Evolutionary conservation across 2,329 filamentous ascomycete species (phyloP).

Genomic region (Alternaria panax): DNA sequence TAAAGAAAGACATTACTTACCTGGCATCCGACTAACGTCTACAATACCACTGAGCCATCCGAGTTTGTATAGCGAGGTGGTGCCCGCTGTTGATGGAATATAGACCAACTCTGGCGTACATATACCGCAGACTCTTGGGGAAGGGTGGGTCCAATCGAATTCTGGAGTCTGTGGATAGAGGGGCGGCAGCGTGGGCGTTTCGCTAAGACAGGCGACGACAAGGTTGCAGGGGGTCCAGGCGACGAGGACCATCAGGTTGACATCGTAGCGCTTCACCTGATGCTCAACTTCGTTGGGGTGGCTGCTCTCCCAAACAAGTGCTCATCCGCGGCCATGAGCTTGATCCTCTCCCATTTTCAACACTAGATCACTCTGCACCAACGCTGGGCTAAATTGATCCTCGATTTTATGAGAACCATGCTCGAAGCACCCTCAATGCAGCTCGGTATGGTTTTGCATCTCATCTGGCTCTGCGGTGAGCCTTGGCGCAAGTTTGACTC

Average conservation of each 20-base stretch:
- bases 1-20: not conserved
- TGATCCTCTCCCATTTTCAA: not conserved
- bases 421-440: not conserved
- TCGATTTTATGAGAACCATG: not conserved
- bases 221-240: not conserved
- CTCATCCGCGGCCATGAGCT: not conserved
- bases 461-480: constrained; percentile 1
- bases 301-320: not conserved
- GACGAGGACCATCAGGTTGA: not conserved
- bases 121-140: not conserved
- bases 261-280: not conserved
- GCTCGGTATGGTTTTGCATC: constrained; percentile 5
- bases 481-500: constrained; percentile 5
- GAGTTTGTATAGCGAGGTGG: not conserved
- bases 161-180: not conserved
- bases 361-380: not conserved
- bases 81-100: constrained; percentile 1
- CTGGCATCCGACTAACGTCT: not conserved
- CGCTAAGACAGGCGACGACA: constrained; percentile 2
- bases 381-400: not conserved
- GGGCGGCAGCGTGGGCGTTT: constrained; percentile 1
- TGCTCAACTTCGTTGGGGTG: not conserved
- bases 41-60: not conserved
- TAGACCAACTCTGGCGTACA: not conserved
- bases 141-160: not conserved